Evolutionary conservation across 2,329 filamentous ascomycete species (phyloP), one percentile per base, ranked within the genome.

Genomic region (Metarhizium rileyi): DNA sequence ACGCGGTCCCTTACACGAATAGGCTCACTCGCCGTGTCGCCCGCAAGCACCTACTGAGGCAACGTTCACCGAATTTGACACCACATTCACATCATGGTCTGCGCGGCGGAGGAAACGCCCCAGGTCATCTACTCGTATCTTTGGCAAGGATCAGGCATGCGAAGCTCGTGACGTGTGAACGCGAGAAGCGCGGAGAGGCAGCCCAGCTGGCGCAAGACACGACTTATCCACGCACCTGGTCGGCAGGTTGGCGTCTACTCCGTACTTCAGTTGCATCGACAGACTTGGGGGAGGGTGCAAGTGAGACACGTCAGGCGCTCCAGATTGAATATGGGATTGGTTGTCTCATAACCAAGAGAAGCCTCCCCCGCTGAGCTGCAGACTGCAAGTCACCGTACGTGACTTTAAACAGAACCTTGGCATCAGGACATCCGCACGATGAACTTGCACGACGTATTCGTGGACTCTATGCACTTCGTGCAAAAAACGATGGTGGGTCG

Each of bases 271-370:
- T 16, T 10, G 3, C 38, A 40, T 40, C 44, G 44, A 35, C 48
- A 44, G 27, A 10, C 27, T 43, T 18, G 49, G 33, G 20, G 49
- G 41, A 41, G 36, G 23, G n/a, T n/a, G n/a, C n/a, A n/a, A 45
- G 36, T 45, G 45, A 51, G 35, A 48, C 49, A 51, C 16, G 40
- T 48, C 49, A 48, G 46, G 49, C 46, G 49, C 46, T 47, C 25
- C 35, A 26, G 16, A 25, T 40, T 40, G 18, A 43, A 36, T 20
- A 44, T 44, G 48, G 48, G 44, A 47, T 50, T 51, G 49, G 41
- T 33, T 26, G 20, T 47, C n/a, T 25, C 45, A 25, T 36, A 9
- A 10, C 8, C 25, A 46, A 48, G 22, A 40, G 49, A 42, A 14
- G 6, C 30, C 16, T 42, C 30, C 33, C 30, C 23, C 22, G 44